Evolutionary conservation across 495 filamentous ascomycete genomes (phyloP), one percentile per base, ranked within the genome.

Genomic region (Annulohypoxylon maeteangense): DNA sequence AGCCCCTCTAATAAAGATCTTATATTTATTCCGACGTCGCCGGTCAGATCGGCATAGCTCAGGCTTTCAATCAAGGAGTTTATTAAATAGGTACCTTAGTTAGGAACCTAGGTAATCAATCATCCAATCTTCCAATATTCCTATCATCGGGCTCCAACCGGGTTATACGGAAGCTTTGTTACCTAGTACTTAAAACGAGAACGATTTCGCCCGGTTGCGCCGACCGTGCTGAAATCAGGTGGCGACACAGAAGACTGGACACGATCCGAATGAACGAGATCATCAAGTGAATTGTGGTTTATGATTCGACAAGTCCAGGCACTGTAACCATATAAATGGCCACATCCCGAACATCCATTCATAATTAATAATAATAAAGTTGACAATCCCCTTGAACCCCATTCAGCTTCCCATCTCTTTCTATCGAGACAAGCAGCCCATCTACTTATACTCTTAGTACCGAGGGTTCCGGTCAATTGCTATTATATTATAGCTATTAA

Each of bases 211-310:
- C 65, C 65, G 70, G 65, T 65, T 51, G 55, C 25, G 29, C 47
- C 70, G 70, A 61, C 16, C 56, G 40, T 62, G n/a, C 22, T 65
- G 61, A 54, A 40, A 31, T 72, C 47, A 62, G 47, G 70, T 73
- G 70, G 65, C 70, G 57, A 73, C 14, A 16, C 61, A 55, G 29
- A 38, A 60, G 55, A 42, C 70, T 36, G 47, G 29, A 44, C 16
- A 18, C 34, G 48, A 68, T 62, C 70, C 70, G 38, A 68, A 62
- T 38, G 38, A 45, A 57, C 40, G 61, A 68, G 55, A 65, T 70
- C 25, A 11, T 18, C n/a, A 18, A 58, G 62, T 56, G 55, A 18
- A 16, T 48, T 14, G 25, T 42, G n/a, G 55, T 27, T 31, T 16
- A 14, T 34, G 11, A 48, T 20, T 34, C 50, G 27, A 12, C 25